phyloP scores from a whole-genome alignment of 495 filamentous ascomycete species.

The Usnea hakonensis region DNA sequence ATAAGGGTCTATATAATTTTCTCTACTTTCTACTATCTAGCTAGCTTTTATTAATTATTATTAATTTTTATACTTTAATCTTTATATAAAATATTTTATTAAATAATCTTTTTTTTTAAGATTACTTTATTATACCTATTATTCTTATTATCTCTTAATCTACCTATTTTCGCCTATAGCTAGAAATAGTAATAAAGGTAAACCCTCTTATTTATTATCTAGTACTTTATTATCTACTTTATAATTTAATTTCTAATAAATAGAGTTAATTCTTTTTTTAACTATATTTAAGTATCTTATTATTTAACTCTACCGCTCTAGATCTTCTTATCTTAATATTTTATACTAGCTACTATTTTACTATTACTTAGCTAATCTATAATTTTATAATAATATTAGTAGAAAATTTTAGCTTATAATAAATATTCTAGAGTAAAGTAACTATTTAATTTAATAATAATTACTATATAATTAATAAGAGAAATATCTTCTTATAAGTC shows the following conservation, averaged over 20 bases:
- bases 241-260: neutral
- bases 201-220: slow-evolving; percentile 1
- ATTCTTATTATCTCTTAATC: neutral
- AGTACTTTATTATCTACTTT: neutral
- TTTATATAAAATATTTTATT: neutral
- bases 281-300: neutral
- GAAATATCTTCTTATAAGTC: neutral
- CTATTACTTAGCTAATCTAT: neutral
- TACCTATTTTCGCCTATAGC: neutral
- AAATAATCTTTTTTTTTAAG: neutral
- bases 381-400: neutral
- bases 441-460: neutral
- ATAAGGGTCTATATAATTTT: neutral
- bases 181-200: neutral
- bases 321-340: neutral
- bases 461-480: neutral
- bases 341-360: neutral
- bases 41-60: neutral
- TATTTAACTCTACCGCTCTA: slow-evolving; percentile 1
- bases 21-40: neutral
- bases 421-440: neutral
- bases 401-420: neutral
- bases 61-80: neutral
- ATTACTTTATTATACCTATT: neutral
- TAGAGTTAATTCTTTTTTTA: neutral